Conservation (phyloP, 257 asterid species). For the Pogostemon cablin region DNA sequence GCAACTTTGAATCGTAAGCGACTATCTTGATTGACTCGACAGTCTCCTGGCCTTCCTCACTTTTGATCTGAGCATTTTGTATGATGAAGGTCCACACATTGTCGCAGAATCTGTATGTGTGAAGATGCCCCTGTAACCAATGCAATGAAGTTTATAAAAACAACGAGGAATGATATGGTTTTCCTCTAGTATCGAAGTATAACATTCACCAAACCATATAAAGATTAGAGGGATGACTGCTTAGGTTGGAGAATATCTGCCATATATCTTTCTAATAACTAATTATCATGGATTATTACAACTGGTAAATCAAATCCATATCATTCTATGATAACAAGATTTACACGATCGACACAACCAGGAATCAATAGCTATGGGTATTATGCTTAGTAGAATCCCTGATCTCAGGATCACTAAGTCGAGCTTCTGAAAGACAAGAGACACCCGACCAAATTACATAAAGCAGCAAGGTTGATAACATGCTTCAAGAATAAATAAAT, state of each 20-base stretch:
- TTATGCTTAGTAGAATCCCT: neutral
- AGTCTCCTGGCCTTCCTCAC: constrained; percentile 73
- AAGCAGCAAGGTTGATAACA: neutral
- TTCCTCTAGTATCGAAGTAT: neutral
- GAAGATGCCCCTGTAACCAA: constrained; percentile 87
- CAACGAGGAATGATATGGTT: neutral
- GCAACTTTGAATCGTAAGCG: constrained; percentile 87
- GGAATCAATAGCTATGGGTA: neutral
- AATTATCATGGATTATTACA: neutral
- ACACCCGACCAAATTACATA: neutral
- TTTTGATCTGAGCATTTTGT: constrained; percentile 78
- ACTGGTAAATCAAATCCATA: neutral
- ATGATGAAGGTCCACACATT: constrained; percentile 95
- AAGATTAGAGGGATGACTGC: neutral
- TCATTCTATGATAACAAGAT: neutral
- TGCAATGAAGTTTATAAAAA: neutral
- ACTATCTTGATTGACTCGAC: constrained; percentile 79
- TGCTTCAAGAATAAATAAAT: neutral
- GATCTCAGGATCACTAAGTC: neutral
- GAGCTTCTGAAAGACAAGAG: neutral
- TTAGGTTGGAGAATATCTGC: neutral
- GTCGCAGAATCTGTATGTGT: constrained; percentile 91
- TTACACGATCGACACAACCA: neutral
- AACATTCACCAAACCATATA: constrained; percentile 14
- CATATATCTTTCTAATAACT: neutral